Evolutionary conservation across 768 basidiomycete species (phyloP).

Genomic region (Dioszegia crocea): DNA sequence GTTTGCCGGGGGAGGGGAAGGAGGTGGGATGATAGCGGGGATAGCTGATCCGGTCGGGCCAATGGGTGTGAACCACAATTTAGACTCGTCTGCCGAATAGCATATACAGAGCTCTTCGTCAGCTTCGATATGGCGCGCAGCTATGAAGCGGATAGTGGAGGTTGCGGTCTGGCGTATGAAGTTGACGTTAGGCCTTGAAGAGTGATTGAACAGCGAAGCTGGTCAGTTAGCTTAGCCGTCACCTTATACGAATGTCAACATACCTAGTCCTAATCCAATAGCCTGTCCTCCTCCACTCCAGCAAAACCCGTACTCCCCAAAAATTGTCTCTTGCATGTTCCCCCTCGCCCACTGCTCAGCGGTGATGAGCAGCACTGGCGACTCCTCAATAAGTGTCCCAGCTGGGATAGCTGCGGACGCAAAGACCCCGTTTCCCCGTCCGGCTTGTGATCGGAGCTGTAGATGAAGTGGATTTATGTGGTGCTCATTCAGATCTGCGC

Average conservation of each 20-base stretch:
- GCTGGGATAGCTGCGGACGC: conserved; percentile 58
- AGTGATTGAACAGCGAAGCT: conserved; percentile 49
- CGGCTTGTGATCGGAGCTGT: conserved; percentile 33
- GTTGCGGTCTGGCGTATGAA: conserved; percentile 38
- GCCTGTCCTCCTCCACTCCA: conserved; percentile 46
- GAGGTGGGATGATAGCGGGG: not conserved
- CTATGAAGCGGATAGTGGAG: conserved; percentile 37
- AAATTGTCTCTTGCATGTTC: conserved; percentile 35
- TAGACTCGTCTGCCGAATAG: conserved; percentile 46
- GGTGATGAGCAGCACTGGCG: conserved; percentile 74
- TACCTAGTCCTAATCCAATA: conserved; percentile 44
- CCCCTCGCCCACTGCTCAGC: conserved; percentile 59
- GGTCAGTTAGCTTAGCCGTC: not conserved
- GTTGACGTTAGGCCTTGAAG: conserved; percentile 46
- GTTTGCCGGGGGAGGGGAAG: conserved; percentile 2
- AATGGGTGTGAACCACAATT: conserved; percentile 44
- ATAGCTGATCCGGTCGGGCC: conserved; percentile 3
- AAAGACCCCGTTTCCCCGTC: conserved; percentile 51
- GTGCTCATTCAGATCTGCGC: not conserved
- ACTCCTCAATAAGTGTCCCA: conserved; percentile 70
- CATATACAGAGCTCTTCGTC: conserved; percentile 47
- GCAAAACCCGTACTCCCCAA: conserved; percentile 47
- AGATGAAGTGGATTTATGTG: conserved; percentile 44
- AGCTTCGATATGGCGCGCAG: conserved; percentile 24
- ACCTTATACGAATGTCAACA: conserved; percentile 1